Conservation (phyloP, 108 stramenopile species). For the Licmophora abbreviata region DNA sequence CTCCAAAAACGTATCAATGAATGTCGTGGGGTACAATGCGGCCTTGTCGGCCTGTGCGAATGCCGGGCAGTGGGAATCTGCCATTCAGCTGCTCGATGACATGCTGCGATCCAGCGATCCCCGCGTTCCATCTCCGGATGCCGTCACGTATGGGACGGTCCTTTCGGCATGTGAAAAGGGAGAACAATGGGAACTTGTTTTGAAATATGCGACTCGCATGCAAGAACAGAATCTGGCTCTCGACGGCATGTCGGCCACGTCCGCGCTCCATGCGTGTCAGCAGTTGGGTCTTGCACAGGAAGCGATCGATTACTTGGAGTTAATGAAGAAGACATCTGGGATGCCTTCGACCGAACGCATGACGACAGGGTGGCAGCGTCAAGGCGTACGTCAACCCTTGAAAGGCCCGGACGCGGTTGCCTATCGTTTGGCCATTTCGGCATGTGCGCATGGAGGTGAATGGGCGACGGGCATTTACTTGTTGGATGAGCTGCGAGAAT, state of each 20-base stretch:
- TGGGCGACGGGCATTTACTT: conserved; percentile 54
- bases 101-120: conserved; percentile 25
- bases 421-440: conserved; percentile 70
- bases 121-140: conserved; percentile 56
- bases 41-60: conserved; percentile 69
- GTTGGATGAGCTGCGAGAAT: conserved; percentile 36
- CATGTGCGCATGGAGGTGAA: conserved; percentile 64
- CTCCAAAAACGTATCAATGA: conserved; percentile 24
- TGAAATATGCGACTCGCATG: conserved; percentile 43
- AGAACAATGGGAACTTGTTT: conserved; percentile 48
- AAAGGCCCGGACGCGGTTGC: conserved; percentile 72
- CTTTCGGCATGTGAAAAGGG: conserved; percentile 64
- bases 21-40: conserved; percentile 77
- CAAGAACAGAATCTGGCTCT: conserved; percentile 17
- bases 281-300: conserved; percentile 59
- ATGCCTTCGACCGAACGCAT: conserved; percentile 2
- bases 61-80: conserved; percentile 54
- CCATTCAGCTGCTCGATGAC: conserved; percentile 41
- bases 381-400: conserved; percentile 39
- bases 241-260: conserved; percentile 62
- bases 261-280: conserved; percentile 69
- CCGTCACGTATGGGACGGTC: conserved; percentile 73
- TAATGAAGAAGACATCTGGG: conserved; percentile 42
- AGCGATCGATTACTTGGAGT: conserved; percentile 50
- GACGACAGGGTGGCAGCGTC: conserved; percentile 36